Conservation (phyloP, 225 moss, liverwort and hornwort genomes). For the Lunularia cruciata region DNA sequence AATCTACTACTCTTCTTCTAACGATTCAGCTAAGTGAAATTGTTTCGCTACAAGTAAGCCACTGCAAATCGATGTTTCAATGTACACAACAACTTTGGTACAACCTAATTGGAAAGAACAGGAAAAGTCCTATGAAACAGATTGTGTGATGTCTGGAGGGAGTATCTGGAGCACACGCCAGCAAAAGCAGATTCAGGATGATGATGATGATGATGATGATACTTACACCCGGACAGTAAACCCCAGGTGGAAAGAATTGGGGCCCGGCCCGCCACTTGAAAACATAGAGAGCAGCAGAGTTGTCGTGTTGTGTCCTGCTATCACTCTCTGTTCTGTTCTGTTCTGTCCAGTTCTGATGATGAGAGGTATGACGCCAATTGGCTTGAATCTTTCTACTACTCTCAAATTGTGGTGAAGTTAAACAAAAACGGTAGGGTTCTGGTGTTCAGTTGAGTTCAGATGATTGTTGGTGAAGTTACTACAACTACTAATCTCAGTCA, state of each 20-base stretch:
- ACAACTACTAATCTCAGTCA: conserved; percentile 10
- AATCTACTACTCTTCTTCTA: background rate
- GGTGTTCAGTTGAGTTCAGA: background rate
- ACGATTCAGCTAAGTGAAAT: background rate
- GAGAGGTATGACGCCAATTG: conserved; percentile 2
- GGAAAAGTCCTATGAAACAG: conserved; percentile 6
- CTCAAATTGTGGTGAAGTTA: conserved; percentile 1
- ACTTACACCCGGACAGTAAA: conserved; percentile 16
- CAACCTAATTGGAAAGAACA: conserved; percentile 15
- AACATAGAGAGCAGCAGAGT: background rate
- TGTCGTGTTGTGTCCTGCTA: background rate
- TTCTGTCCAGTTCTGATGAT: background rate
- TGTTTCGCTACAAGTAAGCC: conserved; percentile 5
- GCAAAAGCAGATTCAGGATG: conserved; percentile 14
- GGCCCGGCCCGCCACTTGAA: background rate
- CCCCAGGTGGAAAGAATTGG: conserved; percentile 7
- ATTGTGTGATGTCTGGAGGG: background rate
- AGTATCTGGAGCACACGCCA: conserved; percentile 6
- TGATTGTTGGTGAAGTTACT: conserved; percentile 19
- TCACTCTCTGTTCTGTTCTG: background rate
- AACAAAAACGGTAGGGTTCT: background rate
- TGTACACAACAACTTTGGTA: conserved; percentile 24
- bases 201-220: conserved; percentile 5
- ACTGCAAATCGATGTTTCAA: conserved; percentile 16
- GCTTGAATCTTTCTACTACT: background rate